Base-by-base conservation (phyloP, 306 rosid genomes). In the Urtica urens region DNA sequence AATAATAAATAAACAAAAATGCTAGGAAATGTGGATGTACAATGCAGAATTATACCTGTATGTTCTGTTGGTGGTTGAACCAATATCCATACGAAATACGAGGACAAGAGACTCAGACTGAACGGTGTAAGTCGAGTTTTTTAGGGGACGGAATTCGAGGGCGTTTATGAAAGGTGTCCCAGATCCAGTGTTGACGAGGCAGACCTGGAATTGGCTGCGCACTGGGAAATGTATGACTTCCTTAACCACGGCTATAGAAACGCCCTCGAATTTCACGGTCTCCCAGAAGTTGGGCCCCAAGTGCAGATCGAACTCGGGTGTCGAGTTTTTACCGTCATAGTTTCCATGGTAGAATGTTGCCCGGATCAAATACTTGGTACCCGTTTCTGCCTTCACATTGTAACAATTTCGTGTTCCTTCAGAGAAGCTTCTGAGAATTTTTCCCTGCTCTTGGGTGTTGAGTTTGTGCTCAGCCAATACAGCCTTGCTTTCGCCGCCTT, bases 331-430 rank as follows among this genome's bases (percentile, higher is more conserved):
- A 10, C 20, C 59, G 23, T 74, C 80, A 21, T 70, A 74, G 46
- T 70, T 62, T 2, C 73, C 77, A 31, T 75, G 66, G 35, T 57
- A 25, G 62, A 70, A 75, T 37, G 20, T 20, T n/a, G 71, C 67
- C 56, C 76, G 41, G 18, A 75, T 46, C 46, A 75, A 20, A 49
- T 75, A 75, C 40, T 29, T 63, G 15, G 60, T 58, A 1, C 60
- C 72, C 33, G 12, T 26, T 25, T 33, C 58, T n/a, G 47, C 40
- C 23, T 20, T 44, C 43, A 75, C 35, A 3, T 10, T 71, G 69
- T 71, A 75, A 30, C 78, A 75, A 46, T 67, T 75, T 23, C 74
- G 53, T 23, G 8, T 55, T 21, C 69, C 81, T 27, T 67, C 17
- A 29, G 81, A 66, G 28, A 75, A 75, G 66, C 74, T 71, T 60